Percentiles rank a stretch among this genome's conserved stretches.
Evolutionary conservation across 2,329 filamentous ascomycete species (phyloP).

Genomic region (Colletotrichum navitas): DNA sequence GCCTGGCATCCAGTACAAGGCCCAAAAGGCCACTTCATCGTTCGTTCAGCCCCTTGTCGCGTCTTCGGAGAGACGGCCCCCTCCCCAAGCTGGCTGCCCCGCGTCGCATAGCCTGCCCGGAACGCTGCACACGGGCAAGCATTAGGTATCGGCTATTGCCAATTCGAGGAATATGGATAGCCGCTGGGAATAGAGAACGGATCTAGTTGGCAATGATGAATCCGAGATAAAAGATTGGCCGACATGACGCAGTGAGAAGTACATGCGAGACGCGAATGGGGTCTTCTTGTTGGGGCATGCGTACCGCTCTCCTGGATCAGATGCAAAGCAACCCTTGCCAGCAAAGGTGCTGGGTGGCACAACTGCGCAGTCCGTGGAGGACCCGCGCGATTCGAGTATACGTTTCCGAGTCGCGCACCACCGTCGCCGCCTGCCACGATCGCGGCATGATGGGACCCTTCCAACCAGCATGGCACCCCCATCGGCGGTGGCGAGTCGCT

Average conservation of each 20-base stretch:
- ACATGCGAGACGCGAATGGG: neutral
- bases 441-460: neutral
- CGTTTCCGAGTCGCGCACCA: neutral
- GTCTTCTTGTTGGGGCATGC: neutral
- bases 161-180: neutral
- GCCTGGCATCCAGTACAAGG: neutral
- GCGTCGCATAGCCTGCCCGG: conserved; percentile 14
- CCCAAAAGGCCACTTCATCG: neutral
- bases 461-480: conserved; percentile 1
- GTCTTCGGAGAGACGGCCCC: conserved; percentile 4
- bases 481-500: conserved; percentile 1
- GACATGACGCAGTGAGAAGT: neutral
- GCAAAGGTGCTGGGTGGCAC: neutral
- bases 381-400: neutral
- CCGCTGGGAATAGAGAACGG: no score
- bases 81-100: neutral
- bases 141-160: neutral
- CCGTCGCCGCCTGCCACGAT: neutral
- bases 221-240: no score
- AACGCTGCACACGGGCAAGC: neutral
- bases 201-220: neutral
- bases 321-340: neutral
- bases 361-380: neutral
- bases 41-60: neutral
- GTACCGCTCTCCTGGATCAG: neutral